Percentiles rank a stretch among this genome's conserved stretches.
Conservation (phyloP, 2,329 filamentous ascomycete species). For the Elsinoe fawcettii region DNA sequence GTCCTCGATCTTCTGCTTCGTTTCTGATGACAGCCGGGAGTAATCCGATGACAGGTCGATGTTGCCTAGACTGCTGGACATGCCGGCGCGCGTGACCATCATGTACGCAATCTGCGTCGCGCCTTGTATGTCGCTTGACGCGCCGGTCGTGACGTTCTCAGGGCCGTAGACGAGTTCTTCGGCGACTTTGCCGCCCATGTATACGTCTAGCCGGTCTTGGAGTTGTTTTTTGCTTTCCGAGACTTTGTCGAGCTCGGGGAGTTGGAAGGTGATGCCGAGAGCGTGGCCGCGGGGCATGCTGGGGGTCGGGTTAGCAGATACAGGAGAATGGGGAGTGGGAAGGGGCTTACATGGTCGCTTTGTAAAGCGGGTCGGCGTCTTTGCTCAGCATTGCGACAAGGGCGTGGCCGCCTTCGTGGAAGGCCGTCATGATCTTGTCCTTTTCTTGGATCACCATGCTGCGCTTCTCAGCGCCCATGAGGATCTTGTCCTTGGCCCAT, state of each 20-base stretch:
- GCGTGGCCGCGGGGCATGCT: slow-evolving; percentile 73
- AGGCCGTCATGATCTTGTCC: slow-evolving; percentile 93
- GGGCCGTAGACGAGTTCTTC: slow-evolving; percentile 87
- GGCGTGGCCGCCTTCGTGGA: slow-evolving; percentile 92
- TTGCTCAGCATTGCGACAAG: slow-evolving; percentile 79
- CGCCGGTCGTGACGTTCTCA: slow-evolving; percentile 87
- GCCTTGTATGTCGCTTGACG: slow-evolving; percentile 69
- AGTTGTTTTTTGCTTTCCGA: slow-evolving; percentile 81
- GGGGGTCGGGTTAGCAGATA: neutral
- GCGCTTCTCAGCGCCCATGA: slow-evolving; percentile 90
- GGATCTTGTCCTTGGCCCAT: slow-evolving; percentile 96
- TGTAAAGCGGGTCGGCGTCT: slow-evolving; percentile 74
- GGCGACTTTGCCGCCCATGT: slow-evolving; percentile 78
- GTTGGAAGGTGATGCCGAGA: slow-evolving; percentile 76
- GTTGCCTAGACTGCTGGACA: slow-evolving; percentile 80
- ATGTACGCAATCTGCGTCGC: slow-evolving; percentile 77
- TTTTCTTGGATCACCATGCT: slow-evolving; percentile 85
- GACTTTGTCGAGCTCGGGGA: slow-evolving; percentile 89
- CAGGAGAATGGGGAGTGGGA: neutral
- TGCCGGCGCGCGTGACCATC: slow-evolving; percentile 84
- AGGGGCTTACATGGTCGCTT: slow-evolving; percentile 65
- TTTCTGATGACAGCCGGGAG: slow-evolving; percentile 72
- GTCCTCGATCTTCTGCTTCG: slow-evolving; percentile 74
- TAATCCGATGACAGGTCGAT: slow-evolving; percentile 81
- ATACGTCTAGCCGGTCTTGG: slow-evolving; percentile 68